Evolutionary conservation across 768 basidiomycete species (phyloP).

Genomic region (Ramaria sp.): DNA sequence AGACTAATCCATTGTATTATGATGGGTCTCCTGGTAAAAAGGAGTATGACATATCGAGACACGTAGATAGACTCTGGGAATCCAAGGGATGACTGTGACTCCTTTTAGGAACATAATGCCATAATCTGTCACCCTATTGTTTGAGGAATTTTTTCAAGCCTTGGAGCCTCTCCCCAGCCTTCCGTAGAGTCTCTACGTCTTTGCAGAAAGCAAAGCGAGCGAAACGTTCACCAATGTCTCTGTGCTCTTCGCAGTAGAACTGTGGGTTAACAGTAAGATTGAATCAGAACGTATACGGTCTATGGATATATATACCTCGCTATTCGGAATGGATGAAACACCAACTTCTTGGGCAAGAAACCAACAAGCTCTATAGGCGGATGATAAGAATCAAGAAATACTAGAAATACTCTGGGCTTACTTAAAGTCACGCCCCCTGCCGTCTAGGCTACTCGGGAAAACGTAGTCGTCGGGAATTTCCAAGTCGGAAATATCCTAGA

Average conservation of each 20-base stretch:
- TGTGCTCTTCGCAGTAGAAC: slow-evolving; percentile 91
- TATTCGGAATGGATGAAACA: slow-evolving; percentile 89
- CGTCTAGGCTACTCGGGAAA: slow-evolving; percentile 65
- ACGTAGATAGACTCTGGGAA: slow-evolving; percentile 44
- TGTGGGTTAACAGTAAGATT: slow-evolving; percentile 21
- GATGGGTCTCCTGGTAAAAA: slow-evolving; percentile 35
- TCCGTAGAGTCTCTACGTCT: slow-evolving; percentile 71
- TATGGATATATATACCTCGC: slow-evolving; percentile 60
- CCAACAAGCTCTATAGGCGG: slow-evolving; percentile 68
- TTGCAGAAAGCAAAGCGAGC: slow-evolving; percentile 95
- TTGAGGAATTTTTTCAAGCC: slow-evolving; percentile 58
- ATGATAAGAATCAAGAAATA: neutral
- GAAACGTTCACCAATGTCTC: slow-evolving; percentile 75
- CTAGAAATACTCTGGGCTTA: slow-evolving; percentile 21
- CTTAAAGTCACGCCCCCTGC: slow-evolving; percentile 84
- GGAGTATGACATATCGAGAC: slow-evolving; percentile 53
- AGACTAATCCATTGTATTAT: slow-evolving; percentile 83
- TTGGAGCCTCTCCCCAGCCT: slow-evolving; percentile 77
- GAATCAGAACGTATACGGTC: neutral
- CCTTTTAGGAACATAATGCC: neutral
- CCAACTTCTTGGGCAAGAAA: slow-evolving; percentile 86
- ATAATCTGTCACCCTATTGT: neutral
- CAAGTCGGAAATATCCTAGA: slow-evolving; percentile 65
- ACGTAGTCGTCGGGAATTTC: slow-evolving; percentile 78
- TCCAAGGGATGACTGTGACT: neutral